These are phyloP conservation scores for Lepidium africanum DNA, from an alignment of 345 rosid species.

Conservation along the genomic window DNA sequence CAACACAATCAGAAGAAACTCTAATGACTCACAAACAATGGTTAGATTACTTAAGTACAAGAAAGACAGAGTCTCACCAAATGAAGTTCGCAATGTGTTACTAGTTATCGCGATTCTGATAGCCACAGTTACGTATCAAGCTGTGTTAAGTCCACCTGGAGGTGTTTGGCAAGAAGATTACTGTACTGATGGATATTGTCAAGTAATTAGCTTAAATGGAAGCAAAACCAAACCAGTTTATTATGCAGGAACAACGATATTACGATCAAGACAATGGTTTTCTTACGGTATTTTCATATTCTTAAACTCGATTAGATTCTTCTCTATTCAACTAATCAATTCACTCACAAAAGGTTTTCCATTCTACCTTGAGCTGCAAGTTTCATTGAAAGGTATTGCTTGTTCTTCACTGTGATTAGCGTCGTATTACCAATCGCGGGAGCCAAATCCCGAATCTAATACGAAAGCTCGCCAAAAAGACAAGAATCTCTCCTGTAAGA, in stretches of 20 bases:
- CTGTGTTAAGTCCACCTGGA: conserved; percentile 32
- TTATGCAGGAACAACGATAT: conserved; percentile 15
- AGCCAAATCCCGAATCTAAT: conserved; percentile 4
- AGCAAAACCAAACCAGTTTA: conserved; percentile 5
- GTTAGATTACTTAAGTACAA: conserved; percentile 20
- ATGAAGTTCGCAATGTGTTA: conserved; percentile 19
- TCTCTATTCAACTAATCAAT: conserved; percentile 17
- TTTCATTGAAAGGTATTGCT: conserved; percentile 15
- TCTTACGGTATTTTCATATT: conserved; percentile 23
- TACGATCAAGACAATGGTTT: conserved; percentile 21
- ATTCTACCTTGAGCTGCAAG: conserved; percentile 26
- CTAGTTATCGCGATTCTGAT: conserved; percentile 28
- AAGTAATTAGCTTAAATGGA: background rate
- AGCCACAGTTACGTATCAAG: conserved; percentile 33
- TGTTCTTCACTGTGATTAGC: conserved; percentile 6
- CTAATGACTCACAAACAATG: conserved; percentile 8
- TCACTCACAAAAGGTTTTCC: conserved; percentile 15
- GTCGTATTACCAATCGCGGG: conserved; percentile 5
- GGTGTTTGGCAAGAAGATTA: conserved; percentile 36
- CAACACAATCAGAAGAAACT: conserved; percentile 17
- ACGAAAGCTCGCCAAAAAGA: conserved; percentile 1
- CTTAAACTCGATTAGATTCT: conserved; percentile 13
- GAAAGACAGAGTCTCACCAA: conserved; percentile 20
- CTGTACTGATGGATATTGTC: background rate
- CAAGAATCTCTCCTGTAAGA: conserved; percentile 4